Evolutionary conservation across 2,329 filamentous ascomycete genomes (phyloP).

Genomic region (Colletotrichum echinochloae): DNA sequence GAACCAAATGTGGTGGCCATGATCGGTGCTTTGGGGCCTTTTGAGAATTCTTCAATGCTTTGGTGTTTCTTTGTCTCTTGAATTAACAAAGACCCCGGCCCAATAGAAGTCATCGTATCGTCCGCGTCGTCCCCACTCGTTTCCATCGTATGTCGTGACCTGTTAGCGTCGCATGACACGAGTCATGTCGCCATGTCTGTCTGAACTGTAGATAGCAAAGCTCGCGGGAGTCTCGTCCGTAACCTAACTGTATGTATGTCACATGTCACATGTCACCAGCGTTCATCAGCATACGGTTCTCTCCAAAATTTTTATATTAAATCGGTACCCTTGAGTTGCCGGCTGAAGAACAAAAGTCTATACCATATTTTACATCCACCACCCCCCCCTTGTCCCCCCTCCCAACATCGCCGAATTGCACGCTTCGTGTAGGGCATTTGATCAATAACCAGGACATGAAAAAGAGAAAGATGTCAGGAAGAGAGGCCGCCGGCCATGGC

Average conservation of each 20-base stretch:
- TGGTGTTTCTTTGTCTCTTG: constrained; percentile 26
- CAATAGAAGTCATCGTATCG: constrained; percentile 11
- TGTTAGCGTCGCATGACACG: background rate
- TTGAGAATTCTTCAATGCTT: background rate
- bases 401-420: background rate
- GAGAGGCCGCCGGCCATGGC: background rate
- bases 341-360: background rate
- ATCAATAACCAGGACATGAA: background rate
- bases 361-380: background rate
- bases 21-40: too few relatives aligned
- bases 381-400: background rate
- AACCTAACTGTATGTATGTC: background rate
- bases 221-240: too few relatives aligned
- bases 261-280: too few relatives aligned
- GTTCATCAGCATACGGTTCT: background rate
- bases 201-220: background rate
- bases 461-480: background rate
- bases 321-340: background rate
- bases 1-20: background rate
- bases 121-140: constrained; percentile 18
- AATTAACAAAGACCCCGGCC: constrained; percentile 9
- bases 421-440: background rate
- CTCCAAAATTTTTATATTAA: background rate
- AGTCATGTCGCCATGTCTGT: constrained; percentile 3
- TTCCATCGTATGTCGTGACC: background rate